A percentile compares a stretch with the other conserved stretches of the same genome.
Evolutionary conservation across 2,329 filamentous ascomycete species (phyloP).

Genomic region (Xylariaceae sp.): DNA sequence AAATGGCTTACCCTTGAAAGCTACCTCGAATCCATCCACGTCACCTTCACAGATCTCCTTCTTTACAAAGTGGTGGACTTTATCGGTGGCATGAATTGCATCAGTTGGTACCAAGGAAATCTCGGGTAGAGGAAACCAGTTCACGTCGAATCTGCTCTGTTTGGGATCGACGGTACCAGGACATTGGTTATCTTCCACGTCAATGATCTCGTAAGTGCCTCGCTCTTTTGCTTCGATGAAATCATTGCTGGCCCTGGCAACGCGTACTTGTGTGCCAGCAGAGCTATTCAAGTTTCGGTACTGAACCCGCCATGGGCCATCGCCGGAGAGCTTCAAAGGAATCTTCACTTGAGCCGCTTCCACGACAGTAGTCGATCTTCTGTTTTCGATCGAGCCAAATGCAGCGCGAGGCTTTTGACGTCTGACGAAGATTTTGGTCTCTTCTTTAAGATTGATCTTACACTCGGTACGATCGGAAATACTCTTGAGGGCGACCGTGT

Average conservation of each 20-base stretch:
- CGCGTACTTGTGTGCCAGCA: conserved; percentile 32
- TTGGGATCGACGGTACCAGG: conserved; percentile 74
- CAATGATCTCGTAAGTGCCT: conserved; percentile 77
- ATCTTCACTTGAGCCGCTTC: conserved; percentile 72
- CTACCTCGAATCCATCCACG: conserved; percentile 82
- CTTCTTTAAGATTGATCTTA: conserved; percentile 80
- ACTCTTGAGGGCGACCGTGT: conserved; percentile 79
- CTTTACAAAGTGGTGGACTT: conserved; percentile 62
- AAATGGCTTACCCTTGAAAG: conserved; percentile 63
- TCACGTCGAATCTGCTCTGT: conserved; percentile 73
- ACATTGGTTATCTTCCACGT: conserved; percentile 76
- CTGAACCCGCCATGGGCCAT: conserved; percentile 76
- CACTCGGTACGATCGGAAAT: conserved; percentile 85
- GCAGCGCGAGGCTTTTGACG: conserved; percentile 83
- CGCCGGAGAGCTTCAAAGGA: conserved; percentile 81
- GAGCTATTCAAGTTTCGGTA: conserved; percentile 67
- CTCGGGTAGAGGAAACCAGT: conserved; percentile 80
- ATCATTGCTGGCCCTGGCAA: conserved; percentile 57
- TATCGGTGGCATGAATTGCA: conserved; percentile 48
- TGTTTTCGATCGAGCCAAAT: conserved; percentile 84
- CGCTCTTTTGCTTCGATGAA: conserved; percentile 61
- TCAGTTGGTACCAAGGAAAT: conserved; percentile 65
- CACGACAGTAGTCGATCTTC: conserved; percentile 69
- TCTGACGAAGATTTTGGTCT: conserved; percentile 80
- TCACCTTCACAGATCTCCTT: conserved; percentile 91